Evolutionary conservation across 2,329 filamentous ascomycete genomes (phyloP).

Genomic region (Waltergamsia citrina): DNA sequence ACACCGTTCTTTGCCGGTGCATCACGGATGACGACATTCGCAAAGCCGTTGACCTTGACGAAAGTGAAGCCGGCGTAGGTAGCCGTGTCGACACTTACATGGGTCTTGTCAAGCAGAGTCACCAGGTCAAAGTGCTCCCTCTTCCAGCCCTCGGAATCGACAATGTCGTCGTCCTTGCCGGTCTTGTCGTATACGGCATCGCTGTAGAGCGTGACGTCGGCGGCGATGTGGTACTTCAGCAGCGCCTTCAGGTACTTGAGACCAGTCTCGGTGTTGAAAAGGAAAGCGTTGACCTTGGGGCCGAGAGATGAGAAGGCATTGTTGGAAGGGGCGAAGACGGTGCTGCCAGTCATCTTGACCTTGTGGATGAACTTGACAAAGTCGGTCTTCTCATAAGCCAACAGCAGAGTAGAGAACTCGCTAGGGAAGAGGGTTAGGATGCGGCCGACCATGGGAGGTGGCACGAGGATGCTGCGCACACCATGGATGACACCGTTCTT

Average conservation of each 20-base stretch:
- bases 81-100: slow-evolving; percentile 62
- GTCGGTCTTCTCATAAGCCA: slow-evolving; percentile 66
- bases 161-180: slow-evolving; percentile 15
- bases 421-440: slow-evolving; percentile 56
- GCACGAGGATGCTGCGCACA: slow-evolving; percentile 65
- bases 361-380: slow-evolving; percentile 52
- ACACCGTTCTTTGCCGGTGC: slow-evolving; percentile 70
- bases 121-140: slow-evolving; percentile 56
- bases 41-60: slow-evolving; percentile 69
- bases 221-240: slow-evolving; percentile 69
- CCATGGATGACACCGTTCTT: slow-evolving; percentile 78
- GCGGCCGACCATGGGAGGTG: slow-evolving; percentile 53
- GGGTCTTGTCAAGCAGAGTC: slow-evolving; percentile 58
- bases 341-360: slow-evolving; percentile 50
- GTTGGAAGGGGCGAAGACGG: slow-evolving; percentile 76
- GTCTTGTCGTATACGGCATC: slow-evolving; percentile 61
- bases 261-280: slow-evolving; percentile 69
- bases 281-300: slow-evolving; percentile 65
- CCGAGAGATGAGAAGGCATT: slow-evolving; percentile 70
- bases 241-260: slow-evolving; percentile 68
- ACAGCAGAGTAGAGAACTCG: slow-evolving; percentile 69
- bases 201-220: slow-evolving; percentile 70
- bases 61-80: slow-evolving; percentile 57
- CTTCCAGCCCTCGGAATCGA: slow-evolving; percentile 11
- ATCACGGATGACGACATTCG: slow-evolving; percentile 57